Evolutionary conservation across 2,329 filamentous ascomycete species (phyloP).

Genomic region (Iodosphaeria phyllophila): DNA sequence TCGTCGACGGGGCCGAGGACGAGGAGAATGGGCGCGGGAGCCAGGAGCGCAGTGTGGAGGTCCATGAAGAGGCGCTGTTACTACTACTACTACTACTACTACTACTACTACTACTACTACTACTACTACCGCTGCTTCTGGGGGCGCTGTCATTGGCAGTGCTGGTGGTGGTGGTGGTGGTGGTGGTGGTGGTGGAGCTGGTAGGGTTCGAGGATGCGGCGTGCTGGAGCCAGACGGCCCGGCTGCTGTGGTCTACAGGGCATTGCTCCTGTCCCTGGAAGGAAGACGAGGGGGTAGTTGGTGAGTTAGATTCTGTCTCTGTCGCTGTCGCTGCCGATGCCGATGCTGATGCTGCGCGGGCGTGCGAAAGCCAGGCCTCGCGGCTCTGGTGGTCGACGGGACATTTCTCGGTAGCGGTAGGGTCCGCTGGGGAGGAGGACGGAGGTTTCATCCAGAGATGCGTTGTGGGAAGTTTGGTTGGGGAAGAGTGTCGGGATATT

Average conservation of each 20-base stretch:
- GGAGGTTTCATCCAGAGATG: conserved; percentile 3
- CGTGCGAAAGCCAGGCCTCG: conserved; percentile 67
- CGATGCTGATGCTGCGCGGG: conserved; percentile 27
- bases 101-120: too few relatives aligned
- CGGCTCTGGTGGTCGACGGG: conserved; percentile 84
- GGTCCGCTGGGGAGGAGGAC: conserved; percentile 7
- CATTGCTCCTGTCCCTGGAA: conserved; percentile 23
- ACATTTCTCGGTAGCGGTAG: conserved; percentile 31
- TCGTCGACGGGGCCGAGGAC: conserved; percentile 6
- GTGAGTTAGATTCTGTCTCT: conserved; percentile 7
- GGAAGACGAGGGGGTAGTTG: conserved; percentile 7
- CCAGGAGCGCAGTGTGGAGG: conserved; percentile 21
- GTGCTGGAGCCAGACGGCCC: conserved; percentile 42
- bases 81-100: too few relatives aligned
- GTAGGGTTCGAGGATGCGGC: conserved; percentile 6
- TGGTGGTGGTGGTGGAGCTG: conserved; percentile 12
- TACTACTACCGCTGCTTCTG: too few relatives aligned
- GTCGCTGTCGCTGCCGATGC: conserved; percentile 15
- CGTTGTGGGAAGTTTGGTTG: neutral
- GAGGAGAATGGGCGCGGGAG: conserved; percentile 20
- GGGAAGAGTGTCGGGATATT: conserved; percentile 1
- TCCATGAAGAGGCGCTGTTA: conserved; percentile 28
- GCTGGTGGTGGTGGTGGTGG: conserved; percentile 14
- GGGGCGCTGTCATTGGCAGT: conserved; percentile 10
- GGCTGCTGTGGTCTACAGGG: conserved; percentile 50